Base-by-base conservation (phyloP, 805 yeast species). In the Cyberlindnera maclurae region DNA sequence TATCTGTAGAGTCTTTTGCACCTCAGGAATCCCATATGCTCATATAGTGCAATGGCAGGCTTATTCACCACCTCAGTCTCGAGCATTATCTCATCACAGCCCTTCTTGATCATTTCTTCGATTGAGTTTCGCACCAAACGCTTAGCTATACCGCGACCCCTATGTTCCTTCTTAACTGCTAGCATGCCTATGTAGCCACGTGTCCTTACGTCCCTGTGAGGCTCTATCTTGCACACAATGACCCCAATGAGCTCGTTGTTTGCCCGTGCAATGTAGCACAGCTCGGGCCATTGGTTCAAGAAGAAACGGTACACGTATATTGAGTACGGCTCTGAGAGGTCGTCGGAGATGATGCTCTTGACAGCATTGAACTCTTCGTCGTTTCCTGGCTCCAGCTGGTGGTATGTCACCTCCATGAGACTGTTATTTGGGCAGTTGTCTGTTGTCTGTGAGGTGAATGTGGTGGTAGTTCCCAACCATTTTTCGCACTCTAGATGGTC, bases 111-210 rank as follows among this genome's bases (percentile, higher is more conserved):
- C 89, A 93, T 83, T 29, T 70, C 70, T 12, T 73, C 72, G 4
- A 90, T 70, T 5, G 82, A 75, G 40, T 66, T 51, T 34, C 68
- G 66, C 13, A 88, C 88, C 36, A 93, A 68, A 33, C 65, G 64
- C 47, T 80, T 80, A 3, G 97, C 97, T 34, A 89, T 82, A 1
- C 96, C 96, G 32, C 64, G 65, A 3, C 94, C 89, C 39, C 98
- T 66, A 55, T 70, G 79, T 12, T 62, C 56, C 29, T 77, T 76
- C 36, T 79, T 79, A 11, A 90, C 95, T 0, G 94, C 96, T 39
- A 93, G 64, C 98, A 93, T 93, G 2, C 97, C 98, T 22, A 93
- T 89, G 54, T 93, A 93, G 0, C 98, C 98, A 43, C 98, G 70
- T 49, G 69, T 56, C 43, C 96, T 68, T 10, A 75, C 79, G 16